Evolutionary conservation across 805 yeast species (phyloP).

Genomic region (Myxozyma neglecta): DNA sequence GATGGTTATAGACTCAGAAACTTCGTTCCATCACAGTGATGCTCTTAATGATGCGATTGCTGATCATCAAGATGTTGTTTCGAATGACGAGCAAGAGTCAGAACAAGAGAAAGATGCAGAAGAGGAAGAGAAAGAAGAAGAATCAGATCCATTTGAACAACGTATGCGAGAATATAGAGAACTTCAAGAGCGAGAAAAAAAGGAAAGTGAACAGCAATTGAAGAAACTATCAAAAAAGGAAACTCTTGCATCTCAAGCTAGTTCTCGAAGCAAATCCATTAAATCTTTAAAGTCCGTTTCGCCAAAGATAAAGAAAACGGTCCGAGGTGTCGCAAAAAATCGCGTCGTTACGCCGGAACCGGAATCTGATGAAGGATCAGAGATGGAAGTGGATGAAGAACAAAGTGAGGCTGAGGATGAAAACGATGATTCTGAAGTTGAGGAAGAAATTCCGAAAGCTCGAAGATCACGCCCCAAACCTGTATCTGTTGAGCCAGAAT

Average conservation of each 20-base stretch:
- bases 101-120: neutral
- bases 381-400: constrained; percentile 5
- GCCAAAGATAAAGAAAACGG: neutral
- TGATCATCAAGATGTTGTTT: neutral
- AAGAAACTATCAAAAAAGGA: constrained; percentile 1
- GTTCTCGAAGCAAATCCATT: neutral
- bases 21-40: constrained; percentile 3
- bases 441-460: constrained; percentile 7
- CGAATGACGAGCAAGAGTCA: neutral
- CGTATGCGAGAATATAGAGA: constrained; percentile 16
- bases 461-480: constrained; percentile 1
- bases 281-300: neutral
- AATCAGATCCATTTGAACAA: constrained; percentile 18
- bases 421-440: constrained; percentile 1
- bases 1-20: neutral
- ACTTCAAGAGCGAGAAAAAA: constrained; percentile 24
- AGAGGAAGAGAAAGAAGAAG: neutral
- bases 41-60: neutral
- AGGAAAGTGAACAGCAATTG: constrained; percentile 17
- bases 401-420: constrained; percentile 8
- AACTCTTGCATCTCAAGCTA: neutral
- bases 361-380: constrained; percentile 4
- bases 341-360: neutral
- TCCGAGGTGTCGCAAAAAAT: neutral
- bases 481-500: constrained; percentile 2